Conservation (phyloP, 1,284 basidiomycete genomes). For the Microbotryum lychnidis-dioicae region DNA sequence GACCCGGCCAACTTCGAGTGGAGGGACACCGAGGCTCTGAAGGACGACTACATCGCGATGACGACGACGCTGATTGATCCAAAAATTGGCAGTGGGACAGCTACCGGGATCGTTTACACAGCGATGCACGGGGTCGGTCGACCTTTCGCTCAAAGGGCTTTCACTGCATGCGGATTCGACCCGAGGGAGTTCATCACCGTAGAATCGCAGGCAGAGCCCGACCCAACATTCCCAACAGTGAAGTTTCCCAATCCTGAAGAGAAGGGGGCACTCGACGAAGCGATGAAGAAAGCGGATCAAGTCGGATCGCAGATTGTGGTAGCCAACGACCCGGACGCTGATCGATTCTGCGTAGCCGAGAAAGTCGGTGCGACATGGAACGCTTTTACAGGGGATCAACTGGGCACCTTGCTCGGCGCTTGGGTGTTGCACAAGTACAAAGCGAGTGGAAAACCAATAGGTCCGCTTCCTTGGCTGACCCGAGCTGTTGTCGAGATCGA, state of each 20-base stretch:
- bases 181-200: slow-evolving; percentile 14
- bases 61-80: not conserved
- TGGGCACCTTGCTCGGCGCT: slow-evolving; percentile 65
- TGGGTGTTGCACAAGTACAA: slow-evolving; percentile 55
- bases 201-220: slow-evolving; percentile 45
- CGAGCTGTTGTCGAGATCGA: not conserved
- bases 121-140: slow-evolving; percentile 80
- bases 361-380: slow-evolving; percentile 48
- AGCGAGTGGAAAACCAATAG: slow-evolving; percentile 52
- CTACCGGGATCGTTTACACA: slow-evolving; percentile 59
- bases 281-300: slow-evolving; percentile 53
- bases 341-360: slow-evolving; percentile 14
- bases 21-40: slow-evolving; percentile 52
- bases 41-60: slow-evolving; percentile 47
- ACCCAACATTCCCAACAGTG: slow-evolving; percentile 76
- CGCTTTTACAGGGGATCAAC: slow-evolving; percentile 72
- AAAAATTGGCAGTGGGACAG: slow-evolving; percentile 11
- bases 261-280: slow-evolving; percentile 56
- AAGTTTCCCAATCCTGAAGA: slow-evolving; percentile 79
- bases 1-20: slow-evolving; percentile 33
- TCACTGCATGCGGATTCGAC: slow-evolving; percentile 53
- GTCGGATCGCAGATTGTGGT: slow-evolving; percentile 55
- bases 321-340: slow-evolving; percentile 73
- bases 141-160: slow-evolving; percentile 52
- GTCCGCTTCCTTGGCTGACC: slow-evolving; percentile 36